Base-by-base conservation (phyloP, 148 eudicot species). In the Nepenthes gracilis region DNA sequence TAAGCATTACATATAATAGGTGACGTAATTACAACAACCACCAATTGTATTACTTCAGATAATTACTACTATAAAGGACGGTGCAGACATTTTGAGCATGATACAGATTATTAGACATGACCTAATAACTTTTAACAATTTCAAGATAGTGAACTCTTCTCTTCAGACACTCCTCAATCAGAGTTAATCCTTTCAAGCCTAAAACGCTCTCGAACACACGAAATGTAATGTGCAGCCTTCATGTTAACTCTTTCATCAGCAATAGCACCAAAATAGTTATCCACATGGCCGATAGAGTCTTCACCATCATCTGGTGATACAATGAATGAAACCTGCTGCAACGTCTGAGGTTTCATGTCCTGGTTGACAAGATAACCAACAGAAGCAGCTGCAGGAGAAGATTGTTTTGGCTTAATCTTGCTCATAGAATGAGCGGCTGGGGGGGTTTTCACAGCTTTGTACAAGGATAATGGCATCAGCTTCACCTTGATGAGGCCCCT, bases 191-290 rank as follows among this genome's bases (percentile, higher is more conserved):
- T 71, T 59, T 84, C 80, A 9, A 76, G 74, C 71, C 47, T 79
- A 63, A 87, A 80, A 63, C 88, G 71, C 63, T 85, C 86, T 6
- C 68, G 78, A 33, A 82, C 90, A 36, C 76, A 60, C 32, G 80
- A 74, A 11, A 87, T 87, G 54, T 87, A 87, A 7, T 54, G 75
- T 1, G 78, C 68, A 2, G 96, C 90, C 55, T 79, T 80, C 57
- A 78, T 68, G 70, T 87, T 80, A 1, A 80, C 87, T n/a, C 63
- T 50, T 56, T 81, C 85, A 34, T 86, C 82, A 0, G 43, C 85
- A 11, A 56, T 57, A 13, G 62, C 52, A 23, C 68, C 67, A 11
- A 50, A 77, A 48, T 65, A 69, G 40, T 63, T 75, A 11, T 80
- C 85, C 53, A 69, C 58, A 35, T 63, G 58, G 47, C 54, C 57